phyloP scores from a whole-genome alignment of 169 alveolate genomes.

The Babesia caballi region DNA sequence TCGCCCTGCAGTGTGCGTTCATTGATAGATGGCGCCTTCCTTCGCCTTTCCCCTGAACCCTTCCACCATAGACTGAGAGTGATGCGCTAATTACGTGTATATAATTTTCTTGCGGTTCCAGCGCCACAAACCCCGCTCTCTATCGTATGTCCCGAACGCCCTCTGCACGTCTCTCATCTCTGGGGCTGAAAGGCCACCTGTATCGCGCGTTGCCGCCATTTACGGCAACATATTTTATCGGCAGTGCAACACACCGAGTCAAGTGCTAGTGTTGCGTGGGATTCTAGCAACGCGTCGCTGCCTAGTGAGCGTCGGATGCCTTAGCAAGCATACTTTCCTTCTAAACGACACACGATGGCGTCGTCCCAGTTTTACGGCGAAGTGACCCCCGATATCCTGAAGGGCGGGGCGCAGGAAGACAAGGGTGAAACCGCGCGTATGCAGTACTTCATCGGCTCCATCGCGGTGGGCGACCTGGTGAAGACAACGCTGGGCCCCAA shows the following conservation, averaged over 20 bases:
- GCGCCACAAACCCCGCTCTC: too few species aligned
- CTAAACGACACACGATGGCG: conserved; percentile 45
- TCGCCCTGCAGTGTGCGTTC: too few species aligned
- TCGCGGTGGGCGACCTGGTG: conserved; percentile 99
- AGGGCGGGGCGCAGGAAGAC: conserved; percentile 93
- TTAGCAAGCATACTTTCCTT: too few species aligned
- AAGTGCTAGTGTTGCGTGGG: neutral
- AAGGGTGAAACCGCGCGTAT: conserved; percentile 94
- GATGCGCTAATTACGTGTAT: too few species aligned
- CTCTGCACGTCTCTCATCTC: conserved; percentile 13
- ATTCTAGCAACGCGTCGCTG: too few species aligned
- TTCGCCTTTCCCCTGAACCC: too few species aligned
- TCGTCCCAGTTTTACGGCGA: conserved; percentile 56
- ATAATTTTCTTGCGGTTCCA: too few species aligned
- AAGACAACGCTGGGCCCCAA: conserved; percentile 98
- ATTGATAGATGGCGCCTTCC: too few species aligned
- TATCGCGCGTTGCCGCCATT: neutral
- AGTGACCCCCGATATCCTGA: conserved; percentile 90
- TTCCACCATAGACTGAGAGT: too few species aligned
- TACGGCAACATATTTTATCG: neutral
- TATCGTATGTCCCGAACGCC: too few species aligned
- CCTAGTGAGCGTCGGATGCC: too few species aligned
- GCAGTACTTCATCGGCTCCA: conserved; percentile 97
- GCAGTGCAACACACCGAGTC: neutral
- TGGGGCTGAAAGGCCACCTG: conserved; percentile 19